Conservation (phyloP, 2,329 filamentous ascomycete genomes). For the Aspergillus chevalieri region DNA sequence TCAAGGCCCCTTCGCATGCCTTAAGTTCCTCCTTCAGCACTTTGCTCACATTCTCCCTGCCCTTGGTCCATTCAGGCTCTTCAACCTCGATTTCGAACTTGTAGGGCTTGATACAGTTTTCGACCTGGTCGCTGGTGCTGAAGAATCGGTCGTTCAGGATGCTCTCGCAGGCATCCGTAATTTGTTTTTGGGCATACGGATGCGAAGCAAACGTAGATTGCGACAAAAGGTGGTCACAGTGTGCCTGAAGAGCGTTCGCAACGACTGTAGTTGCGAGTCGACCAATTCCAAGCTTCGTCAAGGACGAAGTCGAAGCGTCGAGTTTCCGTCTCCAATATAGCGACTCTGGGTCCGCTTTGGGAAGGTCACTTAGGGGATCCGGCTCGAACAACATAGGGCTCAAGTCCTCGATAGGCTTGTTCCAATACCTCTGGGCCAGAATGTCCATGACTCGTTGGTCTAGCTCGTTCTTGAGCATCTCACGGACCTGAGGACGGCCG, state of each 20-base stretch:
- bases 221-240: slow-evolving; percentile 71
- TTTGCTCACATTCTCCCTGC: slow-evolving; percentile 71
- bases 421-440: slow-evolving; percentile 93
- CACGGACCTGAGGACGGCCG: slow-evolving; percentile 79
- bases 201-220: slow-evolving; percentile 82
- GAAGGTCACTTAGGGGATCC: slow-evolving; percentile 69
- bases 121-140: slow-evolving; percentile 93
- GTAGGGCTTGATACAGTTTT: slow-evolving; percentile 98
- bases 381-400: slow-evolving; percentile 58
- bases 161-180: slow-evolving; percentile 78
- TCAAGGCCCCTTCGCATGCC: slow-evolving; percentile 74
- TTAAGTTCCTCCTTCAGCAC: slow-evolving; percentile 82
- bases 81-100: slow-evolving; percentile 97
- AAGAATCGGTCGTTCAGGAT: slow-evolving; percentile 94
- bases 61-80: slow-evolving; percentile 78
- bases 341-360: slow-evolving; percentile 77
- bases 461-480: slow-evolving; percentile 83
- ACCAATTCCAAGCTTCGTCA: slow-evolving; percentile 92
- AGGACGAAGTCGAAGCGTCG: slow-evolving; percentile 79
- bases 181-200: slow-evolving; percentile 87
- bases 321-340: slow-evolving; percentile 91
- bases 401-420: slow-evolving; percentile 86
- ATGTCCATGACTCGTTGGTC: slow-evolving; percentile 93
- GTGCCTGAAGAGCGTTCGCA: slow-evolving; percentile 75
- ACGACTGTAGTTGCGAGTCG: slow-evolving; percentile 88